Conservation (phyloP, 352 stramenopile species). For the Globisporangium cystogenes region DNA sequence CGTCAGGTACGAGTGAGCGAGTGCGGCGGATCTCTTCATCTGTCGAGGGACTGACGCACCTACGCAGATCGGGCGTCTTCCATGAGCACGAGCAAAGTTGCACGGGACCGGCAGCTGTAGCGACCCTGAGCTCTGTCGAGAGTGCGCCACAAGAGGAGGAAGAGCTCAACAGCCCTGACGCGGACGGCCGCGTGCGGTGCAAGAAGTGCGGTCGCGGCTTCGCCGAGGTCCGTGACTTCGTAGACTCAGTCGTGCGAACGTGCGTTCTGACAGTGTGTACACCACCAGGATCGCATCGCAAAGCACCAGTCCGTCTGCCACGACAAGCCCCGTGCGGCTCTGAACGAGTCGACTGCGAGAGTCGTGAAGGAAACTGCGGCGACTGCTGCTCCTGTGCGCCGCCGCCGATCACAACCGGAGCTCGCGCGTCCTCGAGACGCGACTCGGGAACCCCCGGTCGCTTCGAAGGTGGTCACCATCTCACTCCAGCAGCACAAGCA, state of each 20-base stretch:
- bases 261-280: not conserved
- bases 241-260: not conserved
- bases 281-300: conserved; percentile 39
- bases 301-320: conserved; percentile 69
- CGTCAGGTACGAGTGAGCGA: conserved; percentile 24
- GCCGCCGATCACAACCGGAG: not conserved
- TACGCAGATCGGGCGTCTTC: conserved; percentile 21
- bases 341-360: not conserved
- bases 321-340: not conserved
- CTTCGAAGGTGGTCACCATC: not conserved
- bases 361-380: not conserved
- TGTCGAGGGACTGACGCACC: no score
- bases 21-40: no score
- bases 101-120: conserved; percentile 1
- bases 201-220: conserved; percentile 51
- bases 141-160: not conserved
- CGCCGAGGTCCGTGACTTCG: conserved; percentile 11
- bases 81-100: conserved; percentile 20
- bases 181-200: conserved; percentile 52
- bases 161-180: conserved; percentile 34
- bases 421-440: not conserved
- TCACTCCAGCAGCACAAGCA: not conserved
- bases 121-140: not conserved
- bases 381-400: not conserved
- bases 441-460: not conserved